These are phyloP conservation scores for Cladosporium colombiae DNA, from an alignment of 2,329 filamentous ascomycete genomes.

Conservation along the genomic window DNA sequence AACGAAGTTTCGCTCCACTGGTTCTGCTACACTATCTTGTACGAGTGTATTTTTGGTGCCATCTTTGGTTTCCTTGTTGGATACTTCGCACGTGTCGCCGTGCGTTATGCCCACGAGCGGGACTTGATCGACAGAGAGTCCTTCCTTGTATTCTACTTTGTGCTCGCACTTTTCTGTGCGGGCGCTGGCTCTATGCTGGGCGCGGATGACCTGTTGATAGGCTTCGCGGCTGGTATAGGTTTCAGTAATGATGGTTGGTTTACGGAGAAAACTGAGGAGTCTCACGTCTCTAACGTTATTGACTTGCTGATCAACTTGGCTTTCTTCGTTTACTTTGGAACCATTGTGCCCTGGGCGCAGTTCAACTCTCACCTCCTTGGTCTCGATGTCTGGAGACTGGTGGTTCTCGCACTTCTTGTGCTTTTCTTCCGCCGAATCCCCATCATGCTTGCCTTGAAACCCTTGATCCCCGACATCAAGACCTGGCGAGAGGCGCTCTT, in stretches of 20 bases:
- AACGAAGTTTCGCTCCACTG: slow-evolving; percentile 76
- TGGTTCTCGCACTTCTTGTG: slow-evolving; percentile 91
- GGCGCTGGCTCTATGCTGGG: slow-evolving; percentile 90
- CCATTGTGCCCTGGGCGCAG: slow-evolving; percentile 93
- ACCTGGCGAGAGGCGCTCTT: slow-evolving; percentile 97
- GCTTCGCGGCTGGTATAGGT: slow-evolving; percentile 93
- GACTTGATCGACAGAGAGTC: slow-evolving; percentile 94
- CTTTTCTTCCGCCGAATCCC: slow-evolving; percentile 95
- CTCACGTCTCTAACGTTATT: slow-evolving; percentile 98
- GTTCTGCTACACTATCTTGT: slow-evolving; percentile 85
- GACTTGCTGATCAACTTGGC: slow-evolving; percentile 94
- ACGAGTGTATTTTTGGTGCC: slow-evolving; percentile 93
- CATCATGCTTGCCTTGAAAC: slow-evolving; percentile 88
- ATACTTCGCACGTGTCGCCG: slow-evolving; percentile 86
- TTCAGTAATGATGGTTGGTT: slow-evolving; percentile 99
- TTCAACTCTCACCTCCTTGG: slow-evolving; percentile 76
- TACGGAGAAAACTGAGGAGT: slow-evolving; percentile 95
- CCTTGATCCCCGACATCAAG: slow-evolving; percentile 92
- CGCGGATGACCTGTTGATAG: slow-evolving; percentile 89
- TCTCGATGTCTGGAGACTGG: slow-evolving; percentile 80
- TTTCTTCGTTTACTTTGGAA: slow-evolving; percentile 97
- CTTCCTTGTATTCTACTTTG: slow-evolving; percentile 98
- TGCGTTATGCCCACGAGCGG: slow-evolving; percentile 80
- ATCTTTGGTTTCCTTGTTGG: slow-evolving; percentile 85
- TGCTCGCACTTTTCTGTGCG: slow-evolving; percentile 91